Base-by-base conservation (phyloP, 805 yeast species). In the Candida pseudofarinosa region DNA sequence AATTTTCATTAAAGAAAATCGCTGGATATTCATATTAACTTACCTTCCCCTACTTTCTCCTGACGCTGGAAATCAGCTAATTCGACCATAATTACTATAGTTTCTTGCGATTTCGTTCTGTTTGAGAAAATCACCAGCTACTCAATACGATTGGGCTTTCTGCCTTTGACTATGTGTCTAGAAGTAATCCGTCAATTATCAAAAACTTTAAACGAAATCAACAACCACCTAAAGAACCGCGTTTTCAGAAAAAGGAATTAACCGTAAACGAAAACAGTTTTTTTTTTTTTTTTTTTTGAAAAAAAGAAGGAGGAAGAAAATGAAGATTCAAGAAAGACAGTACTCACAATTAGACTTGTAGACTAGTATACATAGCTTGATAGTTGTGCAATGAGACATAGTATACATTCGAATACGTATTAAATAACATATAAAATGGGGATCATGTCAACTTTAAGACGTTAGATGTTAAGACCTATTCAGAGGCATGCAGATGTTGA, bases 31-130 rank as follows among this genome's bases (percentile, higher is more conserved):
- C 19, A 19, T 15, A 31, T 6, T 17, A 7, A 63, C 77, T 41
- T 65, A 75, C 95, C 97, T 69, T 93, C 99, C 37, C 99, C 99
- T 40, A 93, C 88, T 65, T 93, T 93, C 63, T 93, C 99, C 50
- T 91, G 80, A 57, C 95, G 85, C 61, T 89, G 95, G 65, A 85
- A 91, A 64, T 91, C 96, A 31, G 89, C 81, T 48, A 93, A 73
- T 56, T 93, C 98, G 37, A 85, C 90, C 90, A 88, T 88, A 23
- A 23, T 23, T 6, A 23, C 10, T 23, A 23, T 10, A 23, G 28
- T 23, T 23, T 20, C 28, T 41, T 37, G 18, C 6, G 16, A 33
- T 33, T 33, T 15, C 35, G 16, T 33, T 16, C 12, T 15, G 12
- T 15, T 33, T 33, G 12, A 15, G 18, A 14, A 6, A 33, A 33